A percentile compares a stretch with the other conserved stretches of the same genome.
These are phyloP conservation scores for Furcasterigmium furcatum DNA, from an alignment of 2,329 filamentous ascomycete genomes.

Conservation along the genomic window DNA sequence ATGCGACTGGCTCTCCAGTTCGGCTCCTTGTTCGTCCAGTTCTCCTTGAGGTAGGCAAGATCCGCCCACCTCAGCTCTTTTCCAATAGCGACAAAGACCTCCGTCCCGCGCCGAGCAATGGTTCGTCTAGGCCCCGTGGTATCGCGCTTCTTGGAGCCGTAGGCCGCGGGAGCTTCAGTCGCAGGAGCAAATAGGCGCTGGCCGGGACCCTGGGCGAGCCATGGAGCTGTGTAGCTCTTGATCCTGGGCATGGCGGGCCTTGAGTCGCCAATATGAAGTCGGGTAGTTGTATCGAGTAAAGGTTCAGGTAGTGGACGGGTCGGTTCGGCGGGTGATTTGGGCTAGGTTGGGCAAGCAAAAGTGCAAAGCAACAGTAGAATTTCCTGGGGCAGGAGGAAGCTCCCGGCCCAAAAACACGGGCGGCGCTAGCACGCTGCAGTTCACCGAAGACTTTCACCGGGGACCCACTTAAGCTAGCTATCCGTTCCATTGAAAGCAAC, in stretches of 20 bases:
- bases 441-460: background rate
- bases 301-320: too few relatives aligned
- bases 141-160: constrained; percentile 38
- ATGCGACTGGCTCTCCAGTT: constrained; percentile 31
- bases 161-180: constrained; percentile 31
- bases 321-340: background rate
- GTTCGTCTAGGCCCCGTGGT: constrained; percentile 55
- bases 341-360: background rate
- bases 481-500: background rate
- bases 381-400: background rate
- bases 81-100: constrained; percentile 84
- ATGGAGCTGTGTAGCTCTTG: constrained; percentile 79
- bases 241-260: constrained; percentile 72
- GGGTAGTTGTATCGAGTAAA: too few relatives aligned
- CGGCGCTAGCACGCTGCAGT: background rate
- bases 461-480: constrained; percentile 1
- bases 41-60: constrained; percentile 73
- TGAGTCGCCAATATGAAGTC: background rate
- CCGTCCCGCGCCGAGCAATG: constrained; percentile 77
- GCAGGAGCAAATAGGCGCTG: constrained; percentile 69
- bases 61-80: constrained; percentile 93
- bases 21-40: constrained; percentile 26
- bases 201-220: constrained; percentile 78
- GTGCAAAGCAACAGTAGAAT: background rate
- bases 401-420: background rate